These are phyloP conservation scores for Fusarium udum DNA, from an alignment of 2,329 filamentous ascomycete genomes.

Conservation along the genomic window DNA sequence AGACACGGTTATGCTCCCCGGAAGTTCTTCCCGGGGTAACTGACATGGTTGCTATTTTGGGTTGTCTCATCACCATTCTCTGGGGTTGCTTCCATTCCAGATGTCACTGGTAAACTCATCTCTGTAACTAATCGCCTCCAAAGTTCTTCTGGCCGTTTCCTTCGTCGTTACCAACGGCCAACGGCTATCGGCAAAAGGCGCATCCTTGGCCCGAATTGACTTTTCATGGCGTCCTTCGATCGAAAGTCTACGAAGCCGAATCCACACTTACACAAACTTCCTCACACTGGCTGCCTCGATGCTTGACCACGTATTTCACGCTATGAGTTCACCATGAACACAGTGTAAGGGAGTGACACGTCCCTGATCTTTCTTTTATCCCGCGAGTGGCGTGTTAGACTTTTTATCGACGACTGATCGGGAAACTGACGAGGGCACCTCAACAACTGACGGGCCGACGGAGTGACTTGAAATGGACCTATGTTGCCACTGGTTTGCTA, in stretches of 20 bases:
- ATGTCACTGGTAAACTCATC: background rate
- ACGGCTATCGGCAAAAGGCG: slow-evolving; percentile 18
- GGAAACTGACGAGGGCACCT: background rate
- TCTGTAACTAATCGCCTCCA: background rate
- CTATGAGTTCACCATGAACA: background rate
- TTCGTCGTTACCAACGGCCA: background rate
- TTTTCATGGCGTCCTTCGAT: slow-evolving; percentile 20
- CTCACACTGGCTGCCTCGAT: slow-evolving; percentile 22
- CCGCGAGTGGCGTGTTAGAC: slow-evolving; percentile 21
- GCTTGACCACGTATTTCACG: background rate
- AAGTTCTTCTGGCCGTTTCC: background rate
- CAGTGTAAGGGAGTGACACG: slow-evolving; percentile 2
- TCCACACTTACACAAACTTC: background rate
- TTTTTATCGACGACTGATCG: slow-evolving; percentile 8
- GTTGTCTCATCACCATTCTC: slow-evolving; percentile 6
- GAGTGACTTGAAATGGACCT: slow-evolving; percentile 18
- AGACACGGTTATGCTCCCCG: slow-evolving; percentile 5
- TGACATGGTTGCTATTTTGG: slow-evolving; percentile 29
- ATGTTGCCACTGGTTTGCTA: slow-evolving; percentile 9
- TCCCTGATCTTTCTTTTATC: background rate
- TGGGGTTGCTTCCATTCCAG: slow-evolving; percentile 4
- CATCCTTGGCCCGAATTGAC: slow-evolving; percentile 17
- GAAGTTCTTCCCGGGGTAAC: slow-evolving; percentile 10
- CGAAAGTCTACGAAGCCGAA: slow-evolving; percentile 1
- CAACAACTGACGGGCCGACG: slow-evolving; percentile 4